These are phyloP conservation scores for Epichloe sibirici DNA, from an alignment of 2,329 filamentous ascomycete species.

Conservation along the genomic window DNA sequence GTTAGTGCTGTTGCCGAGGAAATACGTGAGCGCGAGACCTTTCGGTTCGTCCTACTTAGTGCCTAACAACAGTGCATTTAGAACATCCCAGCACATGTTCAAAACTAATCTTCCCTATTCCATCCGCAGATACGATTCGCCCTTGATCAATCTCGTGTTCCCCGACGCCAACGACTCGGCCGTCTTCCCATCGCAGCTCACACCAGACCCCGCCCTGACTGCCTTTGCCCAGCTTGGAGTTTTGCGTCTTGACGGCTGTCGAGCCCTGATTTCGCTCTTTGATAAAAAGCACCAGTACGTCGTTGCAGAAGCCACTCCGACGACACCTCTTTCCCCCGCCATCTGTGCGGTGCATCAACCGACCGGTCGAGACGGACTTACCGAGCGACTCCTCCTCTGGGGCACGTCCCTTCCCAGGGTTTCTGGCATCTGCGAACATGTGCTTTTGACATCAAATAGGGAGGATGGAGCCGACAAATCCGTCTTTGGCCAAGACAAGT, in stretches of 20 bases:
- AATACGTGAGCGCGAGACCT: conserved; percentile 5
- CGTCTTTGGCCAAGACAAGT: neutral
- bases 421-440: conserved; percentile 18
- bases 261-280: conserved; percentile 38
- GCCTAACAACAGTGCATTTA: neutral
- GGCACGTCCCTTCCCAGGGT: conserved; percentile 20
- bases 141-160: conserved; percentile 4
- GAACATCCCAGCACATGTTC: neutral
- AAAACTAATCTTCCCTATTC: neutral
- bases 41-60: neutral
- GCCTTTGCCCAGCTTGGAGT: conserved; percentile 37
- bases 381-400: conserved; percentile 15
- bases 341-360: conserved; percentile 3
- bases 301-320: conserved; percentile 36
- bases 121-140: conserved; percentile 4
- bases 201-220: conserved; percentile 29
- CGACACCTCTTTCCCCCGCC: conserved; percentile 21
- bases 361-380: conserved; percentile 1
- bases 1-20: conserved; percentile 1
- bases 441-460: conserved; percentile 8
- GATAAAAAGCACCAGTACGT: conserved; percentile 35
- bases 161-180: neutral
- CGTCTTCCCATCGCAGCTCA: conserved; percentile 1
- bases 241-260: conserved; percentile 26
- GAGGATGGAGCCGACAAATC: neutral